phyloP scores from a whole-genome alignment of 495 filamentous ascomycete genomes.

The Lophiotrema nucula region DNA sequence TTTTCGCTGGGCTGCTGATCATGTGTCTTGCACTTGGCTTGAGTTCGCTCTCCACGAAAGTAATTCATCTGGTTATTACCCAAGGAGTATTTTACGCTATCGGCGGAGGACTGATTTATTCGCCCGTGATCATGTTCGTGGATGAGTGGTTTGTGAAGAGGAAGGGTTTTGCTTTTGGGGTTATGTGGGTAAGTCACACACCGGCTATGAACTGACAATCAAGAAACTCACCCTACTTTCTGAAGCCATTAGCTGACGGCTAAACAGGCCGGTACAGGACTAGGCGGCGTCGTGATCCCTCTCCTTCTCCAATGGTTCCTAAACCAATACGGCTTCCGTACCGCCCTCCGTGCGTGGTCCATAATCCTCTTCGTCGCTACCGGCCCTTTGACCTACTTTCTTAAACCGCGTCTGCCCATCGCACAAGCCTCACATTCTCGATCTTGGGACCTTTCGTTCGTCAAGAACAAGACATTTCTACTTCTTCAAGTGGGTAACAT shows the following conservation, averaged over 20 bases:
- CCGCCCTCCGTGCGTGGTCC: conserved; percentile 54
- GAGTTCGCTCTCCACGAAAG: conserved; percentile 47
- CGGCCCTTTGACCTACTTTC: conserved; percentile 52
- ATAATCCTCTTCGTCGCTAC: conserved; percentile 43
- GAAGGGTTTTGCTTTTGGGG: conserved; percentile 57
- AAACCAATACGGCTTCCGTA: conserved; percentile 53
- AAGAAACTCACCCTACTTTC: not conserved
- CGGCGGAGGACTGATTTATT: conserved; percentile 50
- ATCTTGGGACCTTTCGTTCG: conserved; percentile 33
- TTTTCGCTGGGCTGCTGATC: conserved; percentile 41
- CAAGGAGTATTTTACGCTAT: conserved; percentile 56
- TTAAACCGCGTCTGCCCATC: conserved; percentile 37
- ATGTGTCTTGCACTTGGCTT: conserved; percentile 35
- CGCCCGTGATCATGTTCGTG: conserved; percentile 50
- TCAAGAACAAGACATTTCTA: conserved; percentile 36
- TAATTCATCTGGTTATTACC: conserved; percentile 50
- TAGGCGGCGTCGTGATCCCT: conserved; percentile 45
- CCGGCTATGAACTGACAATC: too few species aligned
- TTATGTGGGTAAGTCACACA: conserved; percentile 45
- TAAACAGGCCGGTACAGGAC: conserved; percentile 42
- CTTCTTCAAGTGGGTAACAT: conserved; percentile 41
- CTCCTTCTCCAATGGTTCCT: conserved; percentile 47
- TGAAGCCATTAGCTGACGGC: too few species aligned
- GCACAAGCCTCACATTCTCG: conserved; percentile 2
- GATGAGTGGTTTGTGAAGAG: conserved; percentile 58